Evolutionary conservation across 116 monocot genomes (phyloP).

Genomic region (Cymodocea nodosa): DNA sequence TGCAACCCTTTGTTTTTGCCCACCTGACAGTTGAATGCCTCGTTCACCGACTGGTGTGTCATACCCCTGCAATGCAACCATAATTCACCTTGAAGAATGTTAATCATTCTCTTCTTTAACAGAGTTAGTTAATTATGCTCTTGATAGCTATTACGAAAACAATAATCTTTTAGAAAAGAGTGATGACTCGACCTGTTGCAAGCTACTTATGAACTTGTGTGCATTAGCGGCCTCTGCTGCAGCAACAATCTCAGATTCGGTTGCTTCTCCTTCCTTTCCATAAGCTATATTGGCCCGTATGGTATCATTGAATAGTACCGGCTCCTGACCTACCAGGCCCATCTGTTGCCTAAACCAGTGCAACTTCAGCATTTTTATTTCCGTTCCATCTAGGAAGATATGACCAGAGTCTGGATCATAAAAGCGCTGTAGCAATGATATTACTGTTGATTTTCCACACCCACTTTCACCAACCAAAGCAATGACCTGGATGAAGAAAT

Average conservation of each 20-base stretch:
- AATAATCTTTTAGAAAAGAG: too few species aligned
- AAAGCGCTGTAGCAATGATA: too few species aligned
- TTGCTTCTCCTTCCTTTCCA: too few species aligned
- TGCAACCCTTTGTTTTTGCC: constrained; percentile 60
- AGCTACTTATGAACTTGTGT: constrained; percentile 27
- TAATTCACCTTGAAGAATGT: too few species aligned
- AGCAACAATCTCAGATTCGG: constrained; percentile 11
- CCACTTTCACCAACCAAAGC: too few species aligned
- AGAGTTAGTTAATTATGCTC: too few species aligned
- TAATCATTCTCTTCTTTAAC: too few species aligned
- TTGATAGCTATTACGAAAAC: too few species aligned
- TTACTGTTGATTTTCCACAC: too few species aligned
- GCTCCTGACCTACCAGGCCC: constrained; percentile 40
- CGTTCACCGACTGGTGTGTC: constrained; percentile 34
- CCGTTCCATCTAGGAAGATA: too few species aligned
- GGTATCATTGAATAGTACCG: constrained; percentile 5
- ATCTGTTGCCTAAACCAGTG: constrained; percentile 43
- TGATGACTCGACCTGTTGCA: constrained; percentile 16
- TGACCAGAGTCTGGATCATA: too few species aligned
- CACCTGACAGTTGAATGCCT: constrained; percentile 45
- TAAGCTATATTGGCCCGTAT: too few species aligned
- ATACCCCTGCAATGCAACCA: constrained; percentile 12
- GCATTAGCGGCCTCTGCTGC: constrained; percentile 36
- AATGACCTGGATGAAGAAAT: background rate
- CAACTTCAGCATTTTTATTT: constrained; percentile 16